Evolutionary conservation across 192 early-diverging fungal species (phyloP), one percentile per base, ranked within the genome.

Genomic region (Lunasporangiospora selenospora): DNA sequence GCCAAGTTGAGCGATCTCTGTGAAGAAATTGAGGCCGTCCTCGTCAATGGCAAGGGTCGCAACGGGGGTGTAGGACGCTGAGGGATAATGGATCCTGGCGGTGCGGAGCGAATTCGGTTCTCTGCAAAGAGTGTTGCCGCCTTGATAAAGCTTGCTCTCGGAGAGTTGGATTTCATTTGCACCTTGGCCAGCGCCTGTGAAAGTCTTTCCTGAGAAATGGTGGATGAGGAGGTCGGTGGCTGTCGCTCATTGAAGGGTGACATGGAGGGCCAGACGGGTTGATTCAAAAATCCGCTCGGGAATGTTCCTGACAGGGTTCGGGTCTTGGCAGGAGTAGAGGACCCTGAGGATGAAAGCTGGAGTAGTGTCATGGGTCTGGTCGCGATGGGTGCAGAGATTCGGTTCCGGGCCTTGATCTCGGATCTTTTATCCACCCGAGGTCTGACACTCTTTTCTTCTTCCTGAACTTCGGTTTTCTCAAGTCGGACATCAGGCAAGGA

Each of bases 241-340:
- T 34, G 31, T n/a, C 6, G 23, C 3, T 4, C 55, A 19, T 24
- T 59, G 45, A 63, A 3, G 9, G 45, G 54, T 4, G 44, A 56
- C 69, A 73, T 73, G 8, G 69, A 73, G 12, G 69, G 69, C 69
- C 69, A 73, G 7, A 57, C 30, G 6, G 54, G 59, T 12, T 38
- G n/a, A 30, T 12, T 31, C 15, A 41, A 23, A 9, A 26, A 48
- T 10, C 38, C 21, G 39, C 39, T n/a, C 18, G 33, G 33, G n/a
- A n/a, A n/a, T n/a, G n/a, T n/a, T 4, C 19, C 41, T 6, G 36
- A 30, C 26, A 29, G 6, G 18, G 29, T 49, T 3, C 31, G 43
- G 0, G 56, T 33, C 12, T 44, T 34, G 13, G 43, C 12, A 33
- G 41, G 21, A 45, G 42, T 18, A 48, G 13, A 10, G n/a, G n/a